Percentiles rank a stretch among this genome's conserved stretches.
Conservation (phyloP, 352 stramenopile genomes). For the Globisporangium nunn region DNA sequence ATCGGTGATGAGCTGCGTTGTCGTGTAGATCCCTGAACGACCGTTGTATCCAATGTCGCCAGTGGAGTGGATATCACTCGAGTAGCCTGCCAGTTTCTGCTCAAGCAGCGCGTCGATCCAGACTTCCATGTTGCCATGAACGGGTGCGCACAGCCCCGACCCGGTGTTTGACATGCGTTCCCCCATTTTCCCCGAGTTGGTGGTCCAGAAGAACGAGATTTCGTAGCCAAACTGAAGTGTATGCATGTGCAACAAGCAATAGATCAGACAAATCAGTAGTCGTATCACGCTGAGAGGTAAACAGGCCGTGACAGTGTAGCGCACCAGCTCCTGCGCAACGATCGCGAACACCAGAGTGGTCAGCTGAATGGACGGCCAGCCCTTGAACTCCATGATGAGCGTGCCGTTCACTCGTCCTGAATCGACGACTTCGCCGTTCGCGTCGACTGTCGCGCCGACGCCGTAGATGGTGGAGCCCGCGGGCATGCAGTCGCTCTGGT, state of each 20-base stretch:
- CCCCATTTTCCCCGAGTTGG: slow-evolving; percentile 11
- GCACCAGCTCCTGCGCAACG: slow-evolving; percentile 37
- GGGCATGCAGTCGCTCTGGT: slow-evolving; percentile 21
- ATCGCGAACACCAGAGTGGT: slow-evolving; percentile 38
- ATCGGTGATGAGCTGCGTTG: slow-evolving; percentile 20
- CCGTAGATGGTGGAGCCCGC: slow-evolving; percentile 24
- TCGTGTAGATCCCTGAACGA: slow-evolving; percentile 32
- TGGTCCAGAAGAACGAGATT: slow-evolving; percentile 25
- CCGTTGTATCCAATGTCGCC: slow-evolving; percentile 35
- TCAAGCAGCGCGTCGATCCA: background rate
- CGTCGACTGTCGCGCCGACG: slow-evolving; percentile 24
- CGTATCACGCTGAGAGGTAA: too few relatives aligned
- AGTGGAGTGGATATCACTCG: slow-evolving; percentile 27
- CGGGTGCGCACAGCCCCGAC: slow-evolving; percentile 4
- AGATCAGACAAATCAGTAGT: too few relatives aligned
- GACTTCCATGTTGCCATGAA: slow-evolving; percentile 6
- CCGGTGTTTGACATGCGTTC: slow-evolving; percentile 29
- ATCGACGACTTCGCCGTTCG: slow-evolving; percentile 14
- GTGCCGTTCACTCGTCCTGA: slow-evolving; percentile 26
- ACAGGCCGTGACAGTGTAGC: background rate
- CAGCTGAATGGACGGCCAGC: slow-evolving; percentile 30
- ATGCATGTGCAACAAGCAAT: background rate
- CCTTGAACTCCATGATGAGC: slow-evolving; percentile 37
- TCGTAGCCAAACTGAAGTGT: slow-evolving; percentile 29
- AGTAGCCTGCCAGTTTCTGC: slow-evolving; percentile 3